Base-by-base conservation (phyloP, 805 yeast species). In the Metschnikowia arizonensis region DNA sequence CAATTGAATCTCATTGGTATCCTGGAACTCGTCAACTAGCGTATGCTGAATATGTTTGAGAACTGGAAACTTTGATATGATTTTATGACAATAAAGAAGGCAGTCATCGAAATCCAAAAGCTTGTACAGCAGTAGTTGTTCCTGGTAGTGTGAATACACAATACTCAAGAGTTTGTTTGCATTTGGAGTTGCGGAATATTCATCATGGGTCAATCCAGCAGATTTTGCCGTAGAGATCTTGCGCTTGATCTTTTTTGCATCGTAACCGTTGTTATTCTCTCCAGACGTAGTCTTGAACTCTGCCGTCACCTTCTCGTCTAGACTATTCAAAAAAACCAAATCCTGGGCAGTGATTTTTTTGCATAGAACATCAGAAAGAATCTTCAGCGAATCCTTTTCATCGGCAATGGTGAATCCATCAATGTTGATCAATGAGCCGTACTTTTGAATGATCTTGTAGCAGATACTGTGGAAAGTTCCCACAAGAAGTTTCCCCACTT, bases 401-500 rank as follows among this genome's bases (percentile, higher is more conserved):
- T 82, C 86, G 2, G 87, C 83, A 24, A 88, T 77, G 41, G 73
- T 72, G 61, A 72, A 78, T 0, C 60, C 59, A 21, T 51, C 57
- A 19, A 75, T 56, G 1, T 81, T 83, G 3, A 82, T 64, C 17
- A 58, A 54, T 12, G 60, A 46, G 3, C 93, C 91, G 61, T 77
- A 77, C 18, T 66, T 68, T 47, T 74, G 69, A 24, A 89, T 61
- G 26, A 85, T 69, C 36, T 81, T 64, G 47, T 74, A 74, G 58
- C 96, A 88, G 12, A 91, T 74, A 40, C 95, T 79, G 62, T 91
- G 99, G 62, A 91, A 91, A 0, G 98, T 93, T 1, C 97, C 98
- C 28, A 90, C 78, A 46, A 82, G 64, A 17, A 91, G 62, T 38
- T 72, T 70, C 1, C 68, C 60, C 3, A 71, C 52, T 29, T 70